A percentile compares a stretch with the other conserved stretches of the same genome.
Evolutionary conservation across 176 grass and related monocot genomes (phyloP).

Genomic region (Dactylis glomerata): DNA sequence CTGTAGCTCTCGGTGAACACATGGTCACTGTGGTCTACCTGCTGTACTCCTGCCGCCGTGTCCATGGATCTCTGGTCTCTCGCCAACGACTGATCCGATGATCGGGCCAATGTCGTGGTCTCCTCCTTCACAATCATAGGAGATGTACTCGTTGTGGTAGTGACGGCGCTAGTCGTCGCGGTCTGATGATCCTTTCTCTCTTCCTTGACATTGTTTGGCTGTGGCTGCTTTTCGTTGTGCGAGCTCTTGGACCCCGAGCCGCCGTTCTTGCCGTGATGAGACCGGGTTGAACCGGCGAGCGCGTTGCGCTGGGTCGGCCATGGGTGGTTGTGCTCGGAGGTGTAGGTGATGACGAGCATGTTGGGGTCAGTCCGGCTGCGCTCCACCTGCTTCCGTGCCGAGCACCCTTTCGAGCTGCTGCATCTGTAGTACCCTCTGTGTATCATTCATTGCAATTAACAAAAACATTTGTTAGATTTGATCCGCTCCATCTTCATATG

Average conservation of each 20-base stretch:
- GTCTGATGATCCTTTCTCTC: conserved; percentile 43
- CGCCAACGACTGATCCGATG: conserved; percentile 36
- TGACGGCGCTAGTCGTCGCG: conserved; percentile 7
- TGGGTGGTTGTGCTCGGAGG: conserved; percentile 97
- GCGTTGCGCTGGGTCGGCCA: conserved; percentile 97
- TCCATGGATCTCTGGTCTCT: conserved; percentile 40
- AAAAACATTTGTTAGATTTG: conserved; percentile 23
- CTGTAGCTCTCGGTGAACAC: conserved; percentile 65
- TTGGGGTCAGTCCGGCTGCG: conserved; percentile 88
- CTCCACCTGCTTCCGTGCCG: conserved; percentile 96
- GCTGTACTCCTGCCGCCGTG: conserved; percentile 5
- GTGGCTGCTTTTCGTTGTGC: conserved; percentile 41
- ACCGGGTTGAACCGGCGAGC: conserved; percentile 86
- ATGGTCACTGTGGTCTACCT: conserved; percentile 41
- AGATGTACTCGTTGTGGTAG: conserved; percentile 5
- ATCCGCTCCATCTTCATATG: background rate
- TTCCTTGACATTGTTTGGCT: conserved; percentile 44
- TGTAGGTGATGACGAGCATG: conserved; percentile 98
- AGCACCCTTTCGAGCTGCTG: conserved; percentile 97
- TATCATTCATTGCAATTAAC: conserved; percentile 34
- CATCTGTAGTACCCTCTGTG: conserved; percentile 96
- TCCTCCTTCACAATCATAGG: conserved; percentile 45
- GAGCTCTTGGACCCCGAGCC: conserved; percentile 59
- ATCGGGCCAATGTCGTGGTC: conserved; percentile 11
- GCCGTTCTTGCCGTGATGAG: conserved; percentile 55